phyloP scores from a whole-genome alignment of 345 rosid species.

The Linum tenue region DNA sequence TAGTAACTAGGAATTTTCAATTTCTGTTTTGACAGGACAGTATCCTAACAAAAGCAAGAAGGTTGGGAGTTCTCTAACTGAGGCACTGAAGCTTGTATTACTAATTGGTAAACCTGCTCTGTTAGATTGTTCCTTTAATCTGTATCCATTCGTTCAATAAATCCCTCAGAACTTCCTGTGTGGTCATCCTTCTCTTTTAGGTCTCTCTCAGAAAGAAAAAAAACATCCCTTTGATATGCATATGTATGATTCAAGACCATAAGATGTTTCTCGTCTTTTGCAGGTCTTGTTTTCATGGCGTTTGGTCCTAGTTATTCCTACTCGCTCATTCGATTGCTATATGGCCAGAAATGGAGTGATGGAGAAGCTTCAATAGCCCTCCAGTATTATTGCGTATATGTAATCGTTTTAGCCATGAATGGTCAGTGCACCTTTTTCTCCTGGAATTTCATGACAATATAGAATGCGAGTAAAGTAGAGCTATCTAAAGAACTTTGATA shows the following conservation, averaged over 20 bases:
- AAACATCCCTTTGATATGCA: too few relatives aligned
- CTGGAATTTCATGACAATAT: neutral
- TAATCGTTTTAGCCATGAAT: slow-evolving; percentile 70
- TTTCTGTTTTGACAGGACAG: slow-evolving; percentile 37
- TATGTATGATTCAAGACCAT: too few relatives aligned
- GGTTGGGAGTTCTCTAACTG: slow-evolving; percentile 49
- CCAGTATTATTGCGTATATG: slow-evolving; percentile 70
- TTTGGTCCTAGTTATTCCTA: slow-evolving; percentile 97
- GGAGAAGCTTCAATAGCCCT: slow-evolving; percentile 85
- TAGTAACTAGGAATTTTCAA: slow-evolving; percentile 4
- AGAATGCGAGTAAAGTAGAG: too few relatives aligned
- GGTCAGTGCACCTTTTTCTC: slow-evolving; percentile 36
- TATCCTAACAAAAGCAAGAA: slow-evolving; percentile 41
- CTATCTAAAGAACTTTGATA: neutral
- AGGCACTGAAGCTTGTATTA: slow-evolving; percentile 82
- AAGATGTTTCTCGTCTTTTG: slow-evolving; percentile 11
- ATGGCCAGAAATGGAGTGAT: slow-evolving; percentile 91
- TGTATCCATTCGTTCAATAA: neutral
- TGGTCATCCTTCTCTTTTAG: neutral
- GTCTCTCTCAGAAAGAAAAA: neutral
- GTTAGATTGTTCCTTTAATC: neutral
- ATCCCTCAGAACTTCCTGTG: neutral
- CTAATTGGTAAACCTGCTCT: slow-evolving; percentile 44
- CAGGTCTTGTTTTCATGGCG: slow-evolving; percentile 75
- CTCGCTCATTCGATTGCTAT: slow-evolving; percentile 77